Base-by-base conservation (phyloP, 1,139 yeast genomes). In the Schizosaccharomyces versatilis region DNA sequence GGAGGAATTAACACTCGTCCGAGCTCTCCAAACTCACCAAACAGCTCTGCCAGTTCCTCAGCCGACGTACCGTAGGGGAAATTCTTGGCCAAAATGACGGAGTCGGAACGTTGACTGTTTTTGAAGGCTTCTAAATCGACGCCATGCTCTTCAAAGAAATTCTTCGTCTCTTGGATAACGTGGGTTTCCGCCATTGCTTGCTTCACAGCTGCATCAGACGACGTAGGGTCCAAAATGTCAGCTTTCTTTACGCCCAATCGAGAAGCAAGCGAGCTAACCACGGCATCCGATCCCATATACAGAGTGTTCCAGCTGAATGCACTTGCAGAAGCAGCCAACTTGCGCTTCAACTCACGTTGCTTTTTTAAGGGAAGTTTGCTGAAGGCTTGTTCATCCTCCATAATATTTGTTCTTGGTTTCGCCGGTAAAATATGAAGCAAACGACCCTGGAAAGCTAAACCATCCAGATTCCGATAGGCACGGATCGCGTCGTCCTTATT, bases 101-200 rank as follows among this genome's bases (percentile, higher is more conserved):
- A 75, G 65, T 90, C 97, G 62, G 85, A 94, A 61, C 84, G 75
- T 6, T 47, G 54, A 32, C 38, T 40, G 64, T 84, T 90, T 61
- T 78, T 79, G 65, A 90, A 90, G 42, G 79, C 75, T 3, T 81
- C 72, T 58, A 90, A 71, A 68, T 90, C 96, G 47, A 93, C 84
- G 24, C 95, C 95, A 64, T 80, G 81, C 19, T 72, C 69, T 66
- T 85, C 94, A 66, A 90, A 90, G 67, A 79, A 90, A 61, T 78
- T 78, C 63, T 95, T 78, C 12, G 90, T 95, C 66, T 83, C 93
- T 52, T 90, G 93, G 64, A 90, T 81, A 24, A 88, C 95, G 64
- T 86, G 90, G 1, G 97, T 94, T 70, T 90, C 99, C 0, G 99
- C 98, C 60, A 90, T 75, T 0, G 98, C 97, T 67, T 88, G 97